Conservation (phyloP, 805 yeast genomes). For the Jamesozyma lodderae region DNA sequence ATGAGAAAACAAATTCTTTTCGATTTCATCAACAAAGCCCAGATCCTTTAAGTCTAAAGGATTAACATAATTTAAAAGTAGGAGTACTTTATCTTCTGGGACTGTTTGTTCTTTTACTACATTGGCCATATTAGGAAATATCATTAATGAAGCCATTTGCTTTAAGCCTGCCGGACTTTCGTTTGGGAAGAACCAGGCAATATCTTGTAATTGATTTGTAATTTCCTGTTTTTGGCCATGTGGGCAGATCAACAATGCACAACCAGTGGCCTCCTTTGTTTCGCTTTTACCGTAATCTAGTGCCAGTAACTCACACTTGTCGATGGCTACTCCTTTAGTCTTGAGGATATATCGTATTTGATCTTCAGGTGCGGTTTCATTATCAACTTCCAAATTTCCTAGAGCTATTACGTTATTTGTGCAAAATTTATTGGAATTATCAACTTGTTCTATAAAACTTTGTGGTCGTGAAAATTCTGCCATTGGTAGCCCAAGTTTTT, state of each 20-base stretch:
- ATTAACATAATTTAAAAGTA: conserved; percentile 56
- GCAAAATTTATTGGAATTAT: conserved; percentile 14
- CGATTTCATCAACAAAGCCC: conserved; percentile 38
- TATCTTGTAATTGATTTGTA: neutral
- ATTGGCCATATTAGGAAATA: conserved; percentile 32
- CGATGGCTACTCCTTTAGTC: neutral
- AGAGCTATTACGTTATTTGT: conserved; percentile 16
- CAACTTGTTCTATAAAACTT: conserved; percentile 18
- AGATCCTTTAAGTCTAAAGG: conserved; percentile 54
- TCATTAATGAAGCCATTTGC: conserved; percentile 17
- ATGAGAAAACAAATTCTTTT: conserved; percentile 37
- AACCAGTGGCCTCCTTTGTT: neutral
- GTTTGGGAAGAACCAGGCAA: conserved; percentile 20
- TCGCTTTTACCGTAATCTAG: neutral
- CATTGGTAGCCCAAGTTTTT: conserved; percentile 5
- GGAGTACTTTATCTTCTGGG: conserved; percentile 41
- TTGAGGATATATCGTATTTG: neutral
- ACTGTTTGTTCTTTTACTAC: conserved; percentile 25
- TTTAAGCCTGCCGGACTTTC: conserved; percentile 5
- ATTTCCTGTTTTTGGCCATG: neutral
- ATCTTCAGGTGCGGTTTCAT: neutral
- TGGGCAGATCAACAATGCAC: neutral
- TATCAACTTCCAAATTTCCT: conserved; percentile 5
- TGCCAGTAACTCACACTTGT: neutral
- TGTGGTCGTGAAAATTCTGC: conserved; percentile 23